phyloP scores from a whole-genome alignment of 148 eudicot species.

The Simmondsia chinensis region DNA sequence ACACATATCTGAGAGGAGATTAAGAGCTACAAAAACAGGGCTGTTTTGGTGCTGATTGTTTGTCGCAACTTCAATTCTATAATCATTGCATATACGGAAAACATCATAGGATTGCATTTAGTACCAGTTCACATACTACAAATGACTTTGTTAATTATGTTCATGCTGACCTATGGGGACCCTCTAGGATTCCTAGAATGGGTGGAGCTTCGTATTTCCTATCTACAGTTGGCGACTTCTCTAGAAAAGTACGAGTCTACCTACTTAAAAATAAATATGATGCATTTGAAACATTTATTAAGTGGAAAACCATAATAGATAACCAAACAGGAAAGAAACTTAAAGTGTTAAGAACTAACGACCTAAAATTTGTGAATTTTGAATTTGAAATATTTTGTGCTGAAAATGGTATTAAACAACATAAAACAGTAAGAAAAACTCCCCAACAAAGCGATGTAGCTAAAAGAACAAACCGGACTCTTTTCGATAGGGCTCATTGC shows the following conservation, averaged over 20 bases:
- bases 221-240: not conserved
- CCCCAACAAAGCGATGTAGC: too few relatives aligned
- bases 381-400: too few relatives aligned
- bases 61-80: conserved; percentile 1
- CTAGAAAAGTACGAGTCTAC: not conserved
- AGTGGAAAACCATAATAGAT: conserved; percentile 6
- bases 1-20: conserved; percentile 6
- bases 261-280: not conserved
- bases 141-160: conserved; percentile 2
- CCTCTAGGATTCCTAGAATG: not conserved
- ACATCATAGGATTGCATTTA: not conserved
- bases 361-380: too few relatives aligned
- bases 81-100: too few relatives aligned
- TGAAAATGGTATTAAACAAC: too few relatives aligned
- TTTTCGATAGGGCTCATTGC: too few relatives aligned
- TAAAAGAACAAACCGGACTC: too few relatives aligned
- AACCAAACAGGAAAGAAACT: conserved; percentile 9
- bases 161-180: conserved; percentile 3
- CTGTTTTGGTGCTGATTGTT: not conserved
- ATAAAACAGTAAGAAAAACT: too few relatives aligned
- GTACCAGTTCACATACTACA: not conserved
- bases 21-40: conserved; percentile 3
- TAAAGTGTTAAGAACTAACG: conserved; percentile 6
- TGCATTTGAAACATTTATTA: not conserved
- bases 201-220: not conserved